A percentile compares a stretch with the other conserved stretches of the same genome.
Evolutionary conservation across 139 green algal genomes (phyloP).

Genomic region (Gonium pectorale): DNA sequence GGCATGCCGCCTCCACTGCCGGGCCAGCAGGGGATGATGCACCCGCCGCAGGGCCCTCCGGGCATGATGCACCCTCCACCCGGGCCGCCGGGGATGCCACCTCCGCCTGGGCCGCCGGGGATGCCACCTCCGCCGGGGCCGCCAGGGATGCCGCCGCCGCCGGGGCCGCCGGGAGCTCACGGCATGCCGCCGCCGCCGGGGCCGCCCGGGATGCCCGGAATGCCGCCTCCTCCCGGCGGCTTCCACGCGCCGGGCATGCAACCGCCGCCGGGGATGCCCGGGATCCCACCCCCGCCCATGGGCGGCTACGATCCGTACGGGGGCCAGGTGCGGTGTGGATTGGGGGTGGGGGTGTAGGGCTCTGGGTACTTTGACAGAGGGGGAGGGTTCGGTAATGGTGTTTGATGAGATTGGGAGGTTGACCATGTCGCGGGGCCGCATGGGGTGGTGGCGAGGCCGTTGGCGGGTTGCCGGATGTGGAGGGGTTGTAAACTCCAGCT

Average conservation of each 20-base stretch:
- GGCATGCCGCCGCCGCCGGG: slow-evolving; percentile 5
- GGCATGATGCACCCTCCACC: neutral
- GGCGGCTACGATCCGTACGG: slow-evolving; percentile 43
- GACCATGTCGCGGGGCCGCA: no score
- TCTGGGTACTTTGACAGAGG: neutral
- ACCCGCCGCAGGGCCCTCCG: no score
- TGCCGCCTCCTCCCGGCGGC: neutral
- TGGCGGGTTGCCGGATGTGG: no score
- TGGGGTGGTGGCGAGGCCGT: no score
- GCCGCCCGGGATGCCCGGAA: slow-evolving; percentile 14
- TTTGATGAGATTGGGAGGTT: no score
- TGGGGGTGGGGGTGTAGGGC: neutral
- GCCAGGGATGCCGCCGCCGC: slow-evolving; percentile 3
- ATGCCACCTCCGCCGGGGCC: slow-evolving; percentile 9
- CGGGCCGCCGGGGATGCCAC: neutral
- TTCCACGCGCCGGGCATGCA: slow-evolving; percentile 15
- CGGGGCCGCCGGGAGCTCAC: neutral
- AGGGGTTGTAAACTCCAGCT: no score
- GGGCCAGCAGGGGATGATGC: neutral
- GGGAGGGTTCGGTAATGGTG: no score
- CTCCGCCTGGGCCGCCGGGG: neutral
- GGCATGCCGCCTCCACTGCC: slow-evolving; percentile 7
- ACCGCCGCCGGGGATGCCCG: slow-evolving; percentile 4
- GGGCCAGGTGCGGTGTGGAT: slow-evolving; percentile 11
- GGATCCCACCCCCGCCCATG: slow-evolving; percentile 16